Evolutionary conservation across 163 green algal species (phyloP), one percentile per base, ranked within the genome.

Genomic region (Scenedesmus sp.): DNA sequence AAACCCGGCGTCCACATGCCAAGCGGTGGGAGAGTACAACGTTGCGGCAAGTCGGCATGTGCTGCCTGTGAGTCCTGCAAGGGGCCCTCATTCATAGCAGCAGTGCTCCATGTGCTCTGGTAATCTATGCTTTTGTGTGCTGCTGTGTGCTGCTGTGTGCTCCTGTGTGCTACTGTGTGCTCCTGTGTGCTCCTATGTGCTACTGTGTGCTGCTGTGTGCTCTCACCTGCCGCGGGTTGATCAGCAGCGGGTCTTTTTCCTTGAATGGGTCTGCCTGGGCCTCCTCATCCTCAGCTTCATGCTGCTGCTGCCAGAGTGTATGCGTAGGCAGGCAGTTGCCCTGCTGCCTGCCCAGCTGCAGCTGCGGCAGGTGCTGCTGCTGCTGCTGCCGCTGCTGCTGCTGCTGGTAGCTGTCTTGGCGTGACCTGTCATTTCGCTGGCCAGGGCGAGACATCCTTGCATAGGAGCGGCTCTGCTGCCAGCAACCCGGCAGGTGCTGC

Each of bases 261-360:
- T 52, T 79, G 23, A 79, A 79, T 15, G 23, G 70, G 5, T 79
- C 70, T 15, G 6, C 23, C 70, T 52, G 70, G 6, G 0, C 70
- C 2, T 79, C 70, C 46, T 79, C 23, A 52, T 46, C 13, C 18
- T 79, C 70, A 52, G 12, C 23, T 2, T 46, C 34, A 46, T 46
- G 34, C 34, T 46, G 34, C 34, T 23, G 70, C 70, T 79, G 70
- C 70, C 70, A 2, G 3, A 79, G 13, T 52, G 70, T 18, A 23
- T 83, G 67, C 34, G 86, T 90, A n/a, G 86, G 18, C 34, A 59
- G 9, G 55, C 86, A 90, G 67, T 90, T 60, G 4, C 13, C 54
- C 2, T 46, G 46, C 3, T 12, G 18, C 26, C 86, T 59, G 64
- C 86, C 86, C 20, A 86, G n/a, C 74, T 55, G 54, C 56, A 76